phyloP scores from a whole-genome alignment of 108 stramenopile species.

The Nitzschia putrida region DNA sequence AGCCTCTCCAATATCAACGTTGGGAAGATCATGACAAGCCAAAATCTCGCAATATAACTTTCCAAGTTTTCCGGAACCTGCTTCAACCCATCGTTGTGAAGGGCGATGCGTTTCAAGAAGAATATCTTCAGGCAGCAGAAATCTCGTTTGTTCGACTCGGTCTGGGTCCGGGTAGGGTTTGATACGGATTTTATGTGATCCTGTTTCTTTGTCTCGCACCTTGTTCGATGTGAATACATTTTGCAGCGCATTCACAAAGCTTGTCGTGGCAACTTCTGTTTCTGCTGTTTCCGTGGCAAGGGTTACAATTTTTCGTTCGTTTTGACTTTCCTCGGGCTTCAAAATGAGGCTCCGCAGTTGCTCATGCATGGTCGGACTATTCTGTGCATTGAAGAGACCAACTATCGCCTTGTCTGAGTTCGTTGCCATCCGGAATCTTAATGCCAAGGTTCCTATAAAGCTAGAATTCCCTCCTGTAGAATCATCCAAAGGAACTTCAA shows the following conservation, averaged over 20 bases:
- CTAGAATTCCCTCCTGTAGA: constrained; percentile 28
- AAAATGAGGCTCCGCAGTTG: constrained; percentile 1
- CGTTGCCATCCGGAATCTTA: constrained; percentile 61
- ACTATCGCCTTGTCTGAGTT: constrained; percentile 53
- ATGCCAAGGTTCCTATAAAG: constrained; percentile 51
- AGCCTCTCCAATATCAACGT: constrained; percentile 57
- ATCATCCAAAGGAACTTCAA: constrained; percentile 55
- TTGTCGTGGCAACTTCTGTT: constrained; percentile 35
- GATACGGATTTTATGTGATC: constrained; percentile 31
- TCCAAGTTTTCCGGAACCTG: constrained; percentile 64
- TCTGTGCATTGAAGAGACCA: constrained; percentile 15
- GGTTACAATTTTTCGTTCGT: constrained; percentile 18
- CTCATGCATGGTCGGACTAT: background rate
- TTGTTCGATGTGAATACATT: constrained; percentile 26
- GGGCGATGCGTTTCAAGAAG: constrained; percentile 48
- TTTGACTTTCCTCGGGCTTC: constrained; percentile 2
- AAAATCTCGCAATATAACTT: constrained; percentile 67
- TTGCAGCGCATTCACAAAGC: constrained; percentile 37
- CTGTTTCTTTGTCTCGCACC: constrained; percentile 19
- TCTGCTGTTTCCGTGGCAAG: constrained; percentile 63
- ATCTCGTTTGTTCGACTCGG: constrained; percentile 42
- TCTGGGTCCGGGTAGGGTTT: constrained; percentile 75
- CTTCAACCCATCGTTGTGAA: constrained; percentile 66
- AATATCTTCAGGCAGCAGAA: constrained; percentile 50
- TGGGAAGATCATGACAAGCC: constrained; percentile 63